Conservation (phyloP, 1,284 basidiomycete genomes). For the Cutaneotrichosporon sp. region DNA sequence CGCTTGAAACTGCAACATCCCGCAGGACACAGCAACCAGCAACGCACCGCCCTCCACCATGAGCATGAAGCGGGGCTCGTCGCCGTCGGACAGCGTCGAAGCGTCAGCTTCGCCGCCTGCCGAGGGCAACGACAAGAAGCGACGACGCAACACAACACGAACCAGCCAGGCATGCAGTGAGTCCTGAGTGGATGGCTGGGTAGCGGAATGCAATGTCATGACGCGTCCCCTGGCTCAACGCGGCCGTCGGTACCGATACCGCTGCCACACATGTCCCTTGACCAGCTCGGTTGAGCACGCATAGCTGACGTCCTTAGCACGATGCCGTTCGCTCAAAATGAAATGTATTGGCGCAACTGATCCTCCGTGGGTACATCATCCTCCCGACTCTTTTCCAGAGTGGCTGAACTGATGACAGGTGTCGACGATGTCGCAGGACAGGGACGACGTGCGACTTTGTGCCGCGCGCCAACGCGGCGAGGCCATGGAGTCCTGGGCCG, state of each 20-base stretch:
- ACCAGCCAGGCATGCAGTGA: constrained; percentile 23
- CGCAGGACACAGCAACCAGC: no score
- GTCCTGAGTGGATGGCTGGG: not conserved
- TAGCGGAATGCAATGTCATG: not conserved
- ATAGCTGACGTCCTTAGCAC: constrained; percentile 6
- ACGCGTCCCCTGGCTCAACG: no score
- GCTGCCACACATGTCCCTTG: no score
- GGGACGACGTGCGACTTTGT: constrained; percentile 21
- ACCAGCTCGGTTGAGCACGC: no score
- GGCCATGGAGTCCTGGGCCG: constrained; percentile 14
- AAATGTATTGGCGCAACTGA: constrained; percentile 22
- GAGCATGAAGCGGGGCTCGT: not conserved
- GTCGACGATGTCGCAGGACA: constrained; percentile 18
- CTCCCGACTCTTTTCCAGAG: not conserved
- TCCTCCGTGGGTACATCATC: constrained; percentile 11
- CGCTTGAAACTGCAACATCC: no score
- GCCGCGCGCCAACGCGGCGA: constrained; percentile 19
- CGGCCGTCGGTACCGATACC: no score
- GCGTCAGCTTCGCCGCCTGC: not conserved
- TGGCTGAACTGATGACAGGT: constrained; percentile 5
- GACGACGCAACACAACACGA: constrained; percentile 12
- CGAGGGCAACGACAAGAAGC: constrained; percentile 9
- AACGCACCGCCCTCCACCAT: not conserved
- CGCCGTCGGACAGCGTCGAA: not conserved
- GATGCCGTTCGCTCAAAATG: constrained; percentile 23